Conservation (phyloP, 495 filamentous ascomycete species). For the Cercophora sp. region DNA sequence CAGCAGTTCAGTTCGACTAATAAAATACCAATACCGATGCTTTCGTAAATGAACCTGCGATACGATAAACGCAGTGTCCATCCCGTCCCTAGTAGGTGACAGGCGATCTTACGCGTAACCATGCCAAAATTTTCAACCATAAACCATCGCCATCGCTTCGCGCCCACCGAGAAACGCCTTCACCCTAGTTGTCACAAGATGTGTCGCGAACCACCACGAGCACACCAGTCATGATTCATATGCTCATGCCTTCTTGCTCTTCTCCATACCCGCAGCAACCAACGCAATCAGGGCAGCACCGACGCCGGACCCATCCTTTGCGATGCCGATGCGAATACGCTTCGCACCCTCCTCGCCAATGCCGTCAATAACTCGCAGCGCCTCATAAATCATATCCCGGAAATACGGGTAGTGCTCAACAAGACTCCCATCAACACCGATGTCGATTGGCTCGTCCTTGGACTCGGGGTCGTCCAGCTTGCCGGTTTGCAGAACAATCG, state of each 20-base stretch:
- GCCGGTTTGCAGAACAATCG: constrained; percentile 70
- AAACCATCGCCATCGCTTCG: too few relatives aligned
- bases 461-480: constrained; percentile 48
- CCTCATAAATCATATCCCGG: constrained; percentile 69
- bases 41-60: background rate
- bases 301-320: constrained; percentile 89
- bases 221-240: constrained; percentile 18
- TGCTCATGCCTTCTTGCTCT: too few relatives aligned
- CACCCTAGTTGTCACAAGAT: too few relatives aligned
- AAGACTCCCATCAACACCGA: constrained; percentile 86
- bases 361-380: constrained; percentile 62
- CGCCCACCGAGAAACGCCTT: too few relatives aligned
- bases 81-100: background rate
- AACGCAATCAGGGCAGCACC: constrained; percentile 89
- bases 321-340: constrained; percentile 83
- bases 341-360: constrained; percentile 71
- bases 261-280: constrained; percentile 55
- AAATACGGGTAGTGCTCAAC: constrained; percentile 93
- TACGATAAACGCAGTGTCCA: background rate
- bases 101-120: too few relatives aligned
- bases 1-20: too few relatives aligned
- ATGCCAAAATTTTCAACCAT: too few relatives aligned
- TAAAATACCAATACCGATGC: background rate
- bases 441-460: constrained; percentile 66
- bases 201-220: constrained; percentile 24